phyloP scores from a whole-genome alignment of 768 basidiomycete genomes.

The Daedalea quercina region DNA sequence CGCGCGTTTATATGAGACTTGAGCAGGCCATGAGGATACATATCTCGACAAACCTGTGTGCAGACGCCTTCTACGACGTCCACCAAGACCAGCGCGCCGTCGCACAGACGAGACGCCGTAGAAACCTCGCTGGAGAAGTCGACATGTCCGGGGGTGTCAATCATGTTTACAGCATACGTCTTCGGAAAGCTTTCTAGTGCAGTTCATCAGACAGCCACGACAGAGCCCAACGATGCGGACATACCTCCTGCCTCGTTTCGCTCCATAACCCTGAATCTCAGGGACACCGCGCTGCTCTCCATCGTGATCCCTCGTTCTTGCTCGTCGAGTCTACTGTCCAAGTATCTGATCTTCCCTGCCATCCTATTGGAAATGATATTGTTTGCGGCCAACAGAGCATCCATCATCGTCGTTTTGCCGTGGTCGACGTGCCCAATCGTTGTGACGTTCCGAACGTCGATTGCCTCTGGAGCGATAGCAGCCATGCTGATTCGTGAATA shows the following conservation, averaged over 20 bases:
- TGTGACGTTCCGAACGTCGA: conserved; percentile 70
- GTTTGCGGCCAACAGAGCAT: conserved; percentile 91
- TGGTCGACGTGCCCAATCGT: conserved; percentile 91
- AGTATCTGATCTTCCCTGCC: conserved; percentile 94
- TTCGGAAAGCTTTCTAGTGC: conserved; percentile 47
- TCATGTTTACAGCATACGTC: conserved; percentile 88
- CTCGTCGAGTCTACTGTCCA: conserved; percentile 95
- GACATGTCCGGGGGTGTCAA: conserved; percentile 98
- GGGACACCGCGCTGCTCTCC: conserved; percentile 93
- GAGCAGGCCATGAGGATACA: neutral
- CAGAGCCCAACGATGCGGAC: conserved; percentile 17
- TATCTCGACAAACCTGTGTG: conserved; percentile 63
- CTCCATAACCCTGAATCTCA: conserved; percentile 79
- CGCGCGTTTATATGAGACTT: neutral
- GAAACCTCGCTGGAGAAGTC: conserved; percentile 98
- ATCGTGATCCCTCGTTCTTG: conserved; percentile 98
- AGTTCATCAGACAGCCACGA: conserved; percentile 23
- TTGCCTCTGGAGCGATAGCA: conserved; percentile 8
- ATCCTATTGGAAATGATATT: conserved; percentile 93
- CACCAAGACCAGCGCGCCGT: conserved; percentile 91
- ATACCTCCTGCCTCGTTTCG: conserved; percentile 48
- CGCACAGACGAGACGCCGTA: conserved; percentile 86
- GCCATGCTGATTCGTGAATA: conserved; percentile 4
- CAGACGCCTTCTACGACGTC: conserved; percentile 98
- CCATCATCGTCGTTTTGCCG: conserved; percentile 95